Percentiles rank a stretch among this genome's conserved stretches.
These are phyloP conservation scores for Cytospora piceicola DNA, from an alignment of 2,329 filamentous ascomycete species.

Conservation along the genomic window DNA sequence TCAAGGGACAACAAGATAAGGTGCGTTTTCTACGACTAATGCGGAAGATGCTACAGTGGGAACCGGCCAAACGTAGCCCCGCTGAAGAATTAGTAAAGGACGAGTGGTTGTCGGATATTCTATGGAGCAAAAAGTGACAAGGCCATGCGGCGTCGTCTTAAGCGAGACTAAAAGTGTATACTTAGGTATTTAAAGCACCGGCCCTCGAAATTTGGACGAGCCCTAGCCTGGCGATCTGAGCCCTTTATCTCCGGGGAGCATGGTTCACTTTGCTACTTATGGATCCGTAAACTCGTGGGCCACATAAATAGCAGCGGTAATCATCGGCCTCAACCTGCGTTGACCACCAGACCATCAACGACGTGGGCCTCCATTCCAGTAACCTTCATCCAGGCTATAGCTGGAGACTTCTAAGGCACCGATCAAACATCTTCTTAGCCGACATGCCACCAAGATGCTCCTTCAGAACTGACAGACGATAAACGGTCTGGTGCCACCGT, in stretches of 20 bases:
- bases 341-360: no score
- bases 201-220: not conserved
- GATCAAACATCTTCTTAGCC: not conserved
- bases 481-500: not conserved
- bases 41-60: conserved; percentile 45
- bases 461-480: no score
- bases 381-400: not conserved
- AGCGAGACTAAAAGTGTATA: not conserved
- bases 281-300: not conserved
- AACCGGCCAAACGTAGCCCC: conserved; percentile 38
- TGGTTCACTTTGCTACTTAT: not conserved
- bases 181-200: not conserved
- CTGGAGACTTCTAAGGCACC: not conserved
- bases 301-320: not conserved
- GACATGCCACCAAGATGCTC: not conserved
- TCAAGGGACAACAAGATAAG: conserved; percentile 40
- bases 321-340: not conserved
- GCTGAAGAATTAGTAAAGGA: conserved; percentile 39
- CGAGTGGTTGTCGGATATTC: conserved; percentile 3
- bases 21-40: conserved; percentile 42
- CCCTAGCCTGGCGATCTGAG: not conserved
- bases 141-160: conserved; percentile 2
- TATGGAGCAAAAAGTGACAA: not conserved
- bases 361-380: not conserved
- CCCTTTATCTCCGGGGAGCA: not conserved